Conservation (phyloP, 345 rosid species). For the Sisymbrium irio region DNA sequence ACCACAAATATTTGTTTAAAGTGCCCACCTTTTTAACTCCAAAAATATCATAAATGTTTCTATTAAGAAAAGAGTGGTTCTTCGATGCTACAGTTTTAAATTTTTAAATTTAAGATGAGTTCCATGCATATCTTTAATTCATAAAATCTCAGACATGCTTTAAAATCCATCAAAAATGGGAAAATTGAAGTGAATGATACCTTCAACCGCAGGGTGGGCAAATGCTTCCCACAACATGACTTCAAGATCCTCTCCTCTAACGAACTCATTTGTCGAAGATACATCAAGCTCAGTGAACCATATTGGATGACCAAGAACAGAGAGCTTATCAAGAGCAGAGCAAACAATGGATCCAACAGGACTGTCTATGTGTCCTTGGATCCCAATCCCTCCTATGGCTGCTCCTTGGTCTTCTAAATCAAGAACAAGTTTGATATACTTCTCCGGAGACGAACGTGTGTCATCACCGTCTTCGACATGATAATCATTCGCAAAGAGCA, state of each 20-base stretch:
- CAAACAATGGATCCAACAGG: conserved; percentile 50
- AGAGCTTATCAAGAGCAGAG: conserved; percentile 57
- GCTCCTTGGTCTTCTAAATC: conserved; percentile 74
- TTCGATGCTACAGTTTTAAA: not conserved
- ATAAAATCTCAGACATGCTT: not conserved
- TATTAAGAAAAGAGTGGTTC: not conserved
- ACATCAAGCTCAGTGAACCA: conserved; percentile 64
- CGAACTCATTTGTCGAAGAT: conserved; percentile 54
- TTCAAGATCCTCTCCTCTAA: conserved; percentile 78
- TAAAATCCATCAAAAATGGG: not conserved
- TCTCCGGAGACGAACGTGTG: conserved; percentile 63
- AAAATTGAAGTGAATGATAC: conserved; percentile 12
- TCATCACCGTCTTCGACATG: conserved; percentile 82
- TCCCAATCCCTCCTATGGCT: conserved; percentile 47
- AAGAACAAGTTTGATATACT: conserved; percentile 58
- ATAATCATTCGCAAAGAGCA: conserved; percentile 82
- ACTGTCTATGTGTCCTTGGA: conserved; percentile 53
- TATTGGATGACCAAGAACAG: conserved; percentile 49
- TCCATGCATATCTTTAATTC: not conserved
- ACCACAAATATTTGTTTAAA: not conserved
- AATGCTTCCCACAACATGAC: conserved; percentile 86
- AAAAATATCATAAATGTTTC: not conserved
- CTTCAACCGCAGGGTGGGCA: conserved; percentile 86
- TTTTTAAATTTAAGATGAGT: not conserved
- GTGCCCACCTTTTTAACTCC: not conserved